Conservation (phyloP, 495 filamentous ascomycete species). For the Annulohypoxylon maeteangense region DNA sequence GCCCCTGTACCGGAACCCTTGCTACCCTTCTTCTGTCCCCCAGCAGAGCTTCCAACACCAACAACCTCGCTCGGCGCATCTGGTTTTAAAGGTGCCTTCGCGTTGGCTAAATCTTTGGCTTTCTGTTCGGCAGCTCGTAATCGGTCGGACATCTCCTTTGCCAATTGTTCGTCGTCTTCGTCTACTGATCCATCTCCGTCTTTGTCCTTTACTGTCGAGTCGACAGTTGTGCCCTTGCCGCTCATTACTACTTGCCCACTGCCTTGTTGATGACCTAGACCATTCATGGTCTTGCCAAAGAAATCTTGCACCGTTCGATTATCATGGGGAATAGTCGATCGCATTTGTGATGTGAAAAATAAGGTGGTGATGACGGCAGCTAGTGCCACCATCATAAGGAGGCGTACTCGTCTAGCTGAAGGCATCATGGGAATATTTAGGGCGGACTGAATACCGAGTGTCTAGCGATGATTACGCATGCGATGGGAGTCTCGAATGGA, state of each 20-base stretch:
- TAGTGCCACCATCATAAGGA: slow-evolving; percentile 67
- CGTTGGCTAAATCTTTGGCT: slow-evolving; percentile 65
- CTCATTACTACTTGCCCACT: slow-evolving; percentile 49
- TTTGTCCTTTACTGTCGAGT: slow-evolving; percentile 50
- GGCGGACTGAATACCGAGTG: not conserved
- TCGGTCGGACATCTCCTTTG: slow-evolving; percentile 56
- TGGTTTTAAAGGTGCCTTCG: slow-evolving; percentile 64
- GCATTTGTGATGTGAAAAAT: slow-evolving; percentile 66
- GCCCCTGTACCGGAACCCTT: slow-evolving; percentile 44
- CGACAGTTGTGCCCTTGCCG: slow-evolving; percentile 44
- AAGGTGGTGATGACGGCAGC: slow-evolving; percentile 67
- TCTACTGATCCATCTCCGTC: slow-evolving; percentile 58
- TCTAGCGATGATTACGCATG: slow-evolving; percentile 21
- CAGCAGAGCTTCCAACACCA: slow-evolving; percentile 67
- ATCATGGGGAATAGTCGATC: slow-evolving; percentile 50
- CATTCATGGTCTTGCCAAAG: slow-evolving; percentile 65
- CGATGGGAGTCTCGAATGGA: slow-evolving; percentile 1
- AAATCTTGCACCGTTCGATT: slow-evolving; percentile 59
- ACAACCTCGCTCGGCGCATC: slow-evolving; percentile 59
- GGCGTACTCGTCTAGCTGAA: slow-evolving; percentile 73
- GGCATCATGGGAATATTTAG: slow-evolving; percentile 65
- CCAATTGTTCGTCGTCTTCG: slow-evolving; percentile 55
- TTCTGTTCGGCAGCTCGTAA: slow-evolving; percentile 62
- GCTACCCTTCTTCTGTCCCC: slow-evolving; percentile 66
- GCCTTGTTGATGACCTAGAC: slow-evolving; percentile 52